Evolutionary conservation across 2,329 filamentous ascomycete genomes (phyloP), one percentile per base, ranked within the genome.

Genomic region (Trematosphaeria pertusa): DNA sequence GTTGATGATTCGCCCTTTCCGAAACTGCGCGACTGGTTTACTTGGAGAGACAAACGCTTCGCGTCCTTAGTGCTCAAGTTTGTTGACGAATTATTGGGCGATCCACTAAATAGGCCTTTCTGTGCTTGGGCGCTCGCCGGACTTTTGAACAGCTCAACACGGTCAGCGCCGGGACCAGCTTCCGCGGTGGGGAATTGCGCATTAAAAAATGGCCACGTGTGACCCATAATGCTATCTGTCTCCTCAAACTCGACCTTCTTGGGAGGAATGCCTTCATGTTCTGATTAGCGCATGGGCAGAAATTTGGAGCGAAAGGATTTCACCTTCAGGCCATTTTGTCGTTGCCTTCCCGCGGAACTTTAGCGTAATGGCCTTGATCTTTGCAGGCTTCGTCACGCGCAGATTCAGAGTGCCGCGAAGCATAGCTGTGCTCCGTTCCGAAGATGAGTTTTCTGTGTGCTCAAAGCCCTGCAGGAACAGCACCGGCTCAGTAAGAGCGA

Each of bases 301-400:
- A 1, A 4, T 2, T 10, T 32, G 8, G 2, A 28, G 15, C n/a
- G 11, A 4, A 28, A 17, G 7, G 20, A 40, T 32, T 40, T 46
- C 65, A 82, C 85, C 91, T 76, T 97, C 94, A 12, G 94, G 93
- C 94, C 94, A 99, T 66, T 96, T 91, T 1, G 94, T 97, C 54
- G 88, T 84, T 3, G 91, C 90, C 66, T 86, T 87, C 21, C 93
- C 94, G 31, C 87, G 83, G 59, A 99, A 89, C 62, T 89, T 93
- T 41, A 99, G 78, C 5, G 88, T 91, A 18, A 99, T 83, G 3
- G 90, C 87, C 76, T 96, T 97, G 58, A 99, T 86, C 74, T 99
- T 99, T 36, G 91, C 85, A 56, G 89, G 88, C 68, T 97, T 97
- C 35, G 88, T 87, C 10, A 97, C 83, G 49, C 87, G 87, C 30